Percentiles rank a stretch among this genome's conserved stretches.
phyloP scores from a whole-genome alignment of 2,329 filamentous ascomycete genomes.

The Nothomitra cinnamomea region DNA sequence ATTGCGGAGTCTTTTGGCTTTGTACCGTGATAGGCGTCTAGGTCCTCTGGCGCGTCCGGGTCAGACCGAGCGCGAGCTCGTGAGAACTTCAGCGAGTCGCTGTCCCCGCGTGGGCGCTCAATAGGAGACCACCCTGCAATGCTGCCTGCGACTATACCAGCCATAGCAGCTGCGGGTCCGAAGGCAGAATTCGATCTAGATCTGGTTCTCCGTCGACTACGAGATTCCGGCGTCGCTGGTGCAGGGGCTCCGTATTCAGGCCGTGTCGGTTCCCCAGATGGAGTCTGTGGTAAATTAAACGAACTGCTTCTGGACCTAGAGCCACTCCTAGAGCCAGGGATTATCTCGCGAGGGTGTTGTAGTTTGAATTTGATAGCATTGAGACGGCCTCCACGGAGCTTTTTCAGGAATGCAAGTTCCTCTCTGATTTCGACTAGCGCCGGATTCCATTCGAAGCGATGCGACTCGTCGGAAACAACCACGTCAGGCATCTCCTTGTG shows the following conservation, averaged over 20 bases:
- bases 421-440: conserved; percentile 60
- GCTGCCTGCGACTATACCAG: conserved; percentile 63
- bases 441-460: conserved; percentile 50
- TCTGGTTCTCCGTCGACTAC: conserved; percentile 40
- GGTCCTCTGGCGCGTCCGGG: no score
- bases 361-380: conserved; percentile 69
- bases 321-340: conserved; percentile 25
- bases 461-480: conserved; percentile 47
- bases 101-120: conserved; percentile 22
- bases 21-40: no score
- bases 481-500: conserved; percentile 27
- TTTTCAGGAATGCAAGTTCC: conserved; percentile 65
- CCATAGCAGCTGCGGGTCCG: conserved; percentile 62
- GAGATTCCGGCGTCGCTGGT: conserved; percentile 34
- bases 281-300: conserved; percentile 38
- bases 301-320: conserved; percentile 44
- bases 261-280: conserved; percentile 30
- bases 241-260: conserved; percentile 24
- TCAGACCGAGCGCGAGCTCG: neutral
- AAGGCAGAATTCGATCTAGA: conserved; percentile 48
- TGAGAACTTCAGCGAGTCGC: neutral
- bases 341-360: conserved; percentile 54
- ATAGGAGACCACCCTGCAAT: conserved; percentile 63
- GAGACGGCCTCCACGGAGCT: conserved; percentile 63
- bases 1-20: no score